Conservation (phyloP, 1,139 yeast genomes). For the Waltiozyma sp. region DNA sequence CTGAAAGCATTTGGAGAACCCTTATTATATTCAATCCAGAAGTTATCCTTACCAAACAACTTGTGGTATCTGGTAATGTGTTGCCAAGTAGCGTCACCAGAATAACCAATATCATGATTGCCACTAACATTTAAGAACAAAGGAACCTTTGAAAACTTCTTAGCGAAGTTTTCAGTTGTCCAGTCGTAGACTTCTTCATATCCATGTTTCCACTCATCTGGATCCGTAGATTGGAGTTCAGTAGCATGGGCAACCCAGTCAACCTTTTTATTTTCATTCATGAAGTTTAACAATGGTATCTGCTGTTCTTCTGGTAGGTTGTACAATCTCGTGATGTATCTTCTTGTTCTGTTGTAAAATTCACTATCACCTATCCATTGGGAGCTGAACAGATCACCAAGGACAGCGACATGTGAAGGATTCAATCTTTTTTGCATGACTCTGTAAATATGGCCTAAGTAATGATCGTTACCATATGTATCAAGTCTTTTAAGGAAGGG, state of each 20-base stretch:
- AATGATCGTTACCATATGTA: constrained; percentile 79
- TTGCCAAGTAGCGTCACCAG: constrained; percentile 90
- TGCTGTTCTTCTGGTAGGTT: constrained; percentile 40
- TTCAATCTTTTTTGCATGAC: constrained; percentile 48
- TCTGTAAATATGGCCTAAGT: constrained; percentile 69
- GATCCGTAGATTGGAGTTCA: constrained; percentile 29
- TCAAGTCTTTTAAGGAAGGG: constrained; percentile 71
- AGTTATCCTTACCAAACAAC: constrained; percentile 78
- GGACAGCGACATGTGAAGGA: constrained; percentile 77
- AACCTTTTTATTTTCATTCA: constrained; percentile 35
- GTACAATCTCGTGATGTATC: constrained; percentile 59
- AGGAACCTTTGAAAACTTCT: constrained; percentile 31
- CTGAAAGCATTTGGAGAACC: constrained; percentile 67
- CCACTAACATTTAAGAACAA: constrained; percentile 78
- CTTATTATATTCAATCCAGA: constrained; percentile 56
- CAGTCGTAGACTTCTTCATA: constrained; percentile 58
- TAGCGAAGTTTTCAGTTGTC: constrained; percentile 30
- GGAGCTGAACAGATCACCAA: constrained; percentile 91
- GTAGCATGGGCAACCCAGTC: constrained; percentile 44
- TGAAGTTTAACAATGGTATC: constrained; percentile 35
- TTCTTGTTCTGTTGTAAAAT: constrained; percentile 62
- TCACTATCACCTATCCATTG: constrained; percentile 92
- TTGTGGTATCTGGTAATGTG: constrained; percentile 70
- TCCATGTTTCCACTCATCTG: constrained; percentile 37
- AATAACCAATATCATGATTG: constrained; percentile 91